Percentiles rank a stretch among this genome's conserved stretches.
Evolutionary conservation across 2,329 filamentous ascomycete genomes (phyloP).

Genomic region (Ambrosiella xylebori): DNA sequence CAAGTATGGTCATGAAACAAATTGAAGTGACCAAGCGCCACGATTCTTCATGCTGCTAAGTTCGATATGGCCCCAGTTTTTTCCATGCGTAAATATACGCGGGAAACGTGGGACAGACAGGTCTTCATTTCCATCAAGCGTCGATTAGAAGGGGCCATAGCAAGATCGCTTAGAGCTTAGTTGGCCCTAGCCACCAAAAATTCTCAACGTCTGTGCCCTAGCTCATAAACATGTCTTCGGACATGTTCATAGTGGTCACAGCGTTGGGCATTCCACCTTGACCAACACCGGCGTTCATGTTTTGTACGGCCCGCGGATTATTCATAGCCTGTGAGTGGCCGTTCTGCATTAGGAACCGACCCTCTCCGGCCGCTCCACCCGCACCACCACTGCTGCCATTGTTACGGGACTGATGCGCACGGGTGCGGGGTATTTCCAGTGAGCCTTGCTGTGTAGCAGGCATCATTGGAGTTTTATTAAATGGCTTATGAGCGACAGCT

Average conservation of each 20-base stretch:
- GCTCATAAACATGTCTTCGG: conserved; percentile 35
- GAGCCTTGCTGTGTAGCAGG: conserved; percentile 23
- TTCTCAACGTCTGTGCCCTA: conserved; percentile 16
- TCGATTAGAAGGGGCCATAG: not conserved
- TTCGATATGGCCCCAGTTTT: not conserved
- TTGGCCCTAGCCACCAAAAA: not conserved
- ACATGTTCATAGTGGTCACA: conserved; percentile 27
- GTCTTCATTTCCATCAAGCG: not conserved
- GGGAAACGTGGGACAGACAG: not conserved
- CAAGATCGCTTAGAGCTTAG: not conserved
- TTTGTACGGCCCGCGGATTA: conserved; percentile 29
- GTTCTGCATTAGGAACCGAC: conserved; percentile 6
- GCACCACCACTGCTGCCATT: not conserved
- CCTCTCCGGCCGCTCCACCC: not conserved
- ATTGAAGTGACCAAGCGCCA: not conserved
- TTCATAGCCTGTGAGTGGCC: conserved; percentile 16
- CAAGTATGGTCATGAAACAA: not conserved
- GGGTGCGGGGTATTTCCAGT: conserved; percentile 28
- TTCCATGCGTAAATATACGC: not conserved
- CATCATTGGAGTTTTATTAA: conserved; percentile 11
- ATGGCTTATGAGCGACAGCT: conserved; percentile 9
- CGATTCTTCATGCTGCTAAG: not conserved
- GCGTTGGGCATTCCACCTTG: conserved; percentile 26
- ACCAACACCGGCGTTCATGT: conserved; percentile 21
- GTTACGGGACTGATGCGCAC: conserved; percentile 15